Base-by-base conservation (phyloP, 768 basidiomycete species). In the Podaxis pistillaris region DNA sequence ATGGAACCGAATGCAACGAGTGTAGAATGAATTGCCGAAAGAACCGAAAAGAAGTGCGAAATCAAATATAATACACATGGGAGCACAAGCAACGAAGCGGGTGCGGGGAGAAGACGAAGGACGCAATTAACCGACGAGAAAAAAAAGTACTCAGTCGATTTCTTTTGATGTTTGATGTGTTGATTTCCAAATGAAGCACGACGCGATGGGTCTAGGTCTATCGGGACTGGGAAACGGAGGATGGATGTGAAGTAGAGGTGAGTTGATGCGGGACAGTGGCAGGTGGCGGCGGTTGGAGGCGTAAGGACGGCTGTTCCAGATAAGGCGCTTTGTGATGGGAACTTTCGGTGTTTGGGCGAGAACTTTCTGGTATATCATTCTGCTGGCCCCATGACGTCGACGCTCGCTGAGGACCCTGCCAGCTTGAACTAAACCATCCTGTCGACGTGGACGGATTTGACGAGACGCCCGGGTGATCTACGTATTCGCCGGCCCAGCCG, bases 401-500 rank as follows among this genome's bases (percentile, higher is more conserved):
- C 19, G 37, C 24, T 33, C 57, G 57, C n/a, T 47, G 44, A 58
- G 57, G 46, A 19, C 24, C 57, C 53, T 52, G 59, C 59, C 59
- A 60, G 40, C 28, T 26, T 30, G 38, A 28, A 44, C 52, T 37
- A 40, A 51, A 46, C 49, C 37, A 26, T 24, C 33, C 33, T 9
- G 33, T 47, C 17, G 44, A 46, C 44, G 47, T 1, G 26, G 46
- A 4, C 17, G 56, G 28, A 58, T 30, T 2, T 37, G 24, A 17
- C 41, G 41, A 46, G 4, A 19, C 44, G n/a, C 44, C 44, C 44
- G 50, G 44, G 15, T 69, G 57, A 55, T 68, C 59, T 61, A 66
- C 67, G 52, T 69, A 71, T 38, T 72, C 75, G 36, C 77, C 77
- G 51, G 73, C 75, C 77, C 77, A 78, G 17, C 76, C 77, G 11